These are phyloP conservation scores for Taphrina pruni DNA, from an alignment of 1,139 yeast genomes.

Conservation along the genomic window DNA sequence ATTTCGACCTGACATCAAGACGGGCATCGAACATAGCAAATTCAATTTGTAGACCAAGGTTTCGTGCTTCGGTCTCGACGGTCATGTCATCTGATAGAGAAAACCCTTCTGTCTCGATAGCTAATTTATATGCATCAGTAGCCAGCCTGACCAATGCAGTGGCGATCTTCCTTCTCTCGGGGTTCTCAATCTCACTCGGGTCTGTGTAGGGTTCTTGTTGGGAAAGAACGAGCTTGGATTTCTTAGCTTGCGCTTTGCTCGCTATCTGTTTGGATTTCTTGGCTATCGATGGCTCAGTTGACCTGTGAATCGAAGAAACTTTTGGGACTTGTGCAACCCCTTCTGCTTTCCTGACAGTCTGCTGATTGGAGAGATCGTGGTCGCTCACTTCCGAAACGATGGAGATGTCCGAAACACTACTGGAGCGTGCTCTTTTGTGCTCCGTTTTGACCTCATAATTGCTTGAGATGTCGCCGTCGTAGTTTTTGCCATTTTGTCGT, in stretches of 20 bases:
- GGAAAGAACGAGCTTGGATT: neutral
- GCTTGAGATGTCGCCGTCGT: constrained; percentile 29
- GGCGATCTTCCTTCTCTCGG: constrained; percentile 32
- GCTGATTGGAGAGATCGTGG: neutral
- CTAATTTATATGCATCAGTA: constrained; percentile 25
- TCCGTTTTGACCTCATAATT: constrained; percentile 23
- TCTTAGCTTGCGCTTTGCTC: neutral
- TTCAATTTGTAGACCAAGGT: constrained; percentile 55
- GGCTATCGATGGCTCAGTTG: neutral
- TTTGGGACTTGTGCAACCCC: neutral
- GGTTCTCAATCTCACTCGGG: constrained; percentile 46
- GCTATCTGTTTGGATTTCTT: neutral
- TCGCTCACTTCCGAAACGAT: constrained; percentile 12
- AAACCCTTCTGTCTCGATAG: constrained; percentile 52
- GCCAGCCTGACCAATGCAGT: constrained; percentile 20
- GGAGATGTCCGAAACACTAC: constrained; percentile 24
- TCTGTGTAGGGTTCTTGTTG: constrained; percentile 10
- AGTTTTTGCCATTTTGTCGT: constrained; percentile 23
- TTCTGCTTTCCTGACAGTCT: neutral
- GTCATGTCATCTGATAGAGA: constrained; percentile 54
- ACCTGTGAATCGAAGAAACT: neutral
- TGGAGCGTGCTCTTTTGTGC: constrained; percentile 14
- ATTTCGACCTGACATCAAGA: constrained; percentile 56
- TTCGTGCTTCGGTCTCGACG: constrained; percentile 52
- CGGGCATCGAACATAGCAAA: constrained; percentile 54